Evolutionary conservation across 768 basidiomycete genomes (phyloP).

Genomic region (Fomitopsis pulvina): DNA sequence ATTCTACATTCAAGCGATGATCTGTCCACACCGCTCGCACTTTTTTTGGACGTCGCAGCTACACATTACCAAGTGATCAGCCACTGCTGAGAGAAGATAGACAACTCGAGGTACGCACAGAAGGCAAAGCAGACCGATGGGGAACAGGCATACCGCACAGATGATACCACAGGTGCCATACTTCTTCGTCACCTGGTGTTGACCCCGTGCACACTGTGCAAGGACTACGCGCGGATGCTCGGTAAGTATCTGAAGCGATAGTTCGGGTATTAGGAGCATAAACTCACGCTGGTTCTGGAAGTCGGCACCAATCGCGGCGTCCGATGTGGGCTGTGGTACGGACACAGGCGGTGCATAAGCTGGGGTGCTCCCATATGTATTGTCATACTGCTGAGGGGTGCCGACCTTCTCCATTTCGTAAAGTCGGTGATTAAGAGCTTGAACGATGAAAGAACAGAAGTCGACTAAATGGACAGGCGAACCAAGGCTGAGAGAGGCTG

Average conservation of each 20-base stretch:
- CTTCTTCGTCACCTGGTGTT: conserved; percentile 23
- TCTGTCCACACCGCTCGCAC: conserved; percentile 7
- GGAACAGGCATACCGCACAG: conserved; percentile 25
- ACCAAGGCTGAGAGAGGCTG: neutral
- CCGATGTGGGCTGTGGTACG: neutral
- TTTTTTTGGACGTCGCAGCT: conserved; percentile 9
- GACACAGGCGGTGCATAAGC: neutral
- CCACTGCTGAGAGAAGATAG: neutral
- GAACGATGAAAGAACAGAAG: neutral
- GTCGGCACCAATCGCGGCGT: neutral
- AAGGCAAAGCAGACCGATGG: conserved; percentile 18
- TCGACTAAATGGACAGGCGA: neutral
- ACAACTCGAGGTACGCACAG: conserved; percentile 8
- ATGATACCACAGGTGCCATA: conserved; percentile 27
- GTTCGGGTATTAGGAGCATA: neutral
- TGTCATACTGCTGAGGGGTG: neutral
- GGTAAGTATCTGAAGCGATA: neutral
- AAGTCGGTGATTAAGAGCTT: neutral
- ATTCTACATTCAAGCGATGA: neutral
- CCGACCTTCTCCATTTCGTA: neutral
- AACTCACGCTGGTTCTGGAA: neutral
- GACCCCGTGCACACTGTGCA: conserved; percentile 24
- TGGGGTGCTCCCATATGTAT: neutral
- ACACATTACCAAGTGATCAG: neutral
- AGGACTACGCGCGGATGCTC: conserved; percentile 8